Evolutionary conservation across 768 basidiomycete genomes (phyloP).

Genomic region (Tulasnella sp.): DNA sequence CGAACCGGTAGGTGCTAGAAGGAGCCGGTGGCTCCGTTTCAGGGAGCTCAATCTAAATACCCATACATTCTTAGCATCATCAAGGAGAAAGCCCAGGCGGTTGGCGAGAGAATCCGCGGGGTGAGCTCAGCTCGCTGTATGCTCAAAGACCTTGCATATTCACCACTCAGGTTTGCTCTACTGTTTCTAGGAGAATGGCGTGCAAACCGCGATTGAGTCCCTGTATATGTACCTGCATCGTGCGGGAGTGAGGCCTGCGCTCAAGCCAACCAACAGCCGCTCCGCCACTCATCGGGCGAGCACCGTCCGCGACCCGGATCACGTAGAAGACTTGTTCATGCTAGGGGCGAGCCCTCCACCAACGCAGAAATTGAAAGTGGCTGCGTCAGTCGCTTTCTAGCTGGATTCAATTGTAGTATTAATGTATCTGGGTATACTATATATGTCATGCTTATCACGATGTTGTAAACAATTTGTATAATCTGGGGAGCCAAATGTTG

Average conservation of each 20-base stretch:
- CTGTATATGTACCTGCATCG: slow-evolving; percentile 44
- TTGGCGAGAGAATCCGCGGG: slow-evolving; percentile 36
- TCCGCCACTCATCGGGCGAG: too few relatives aligned
- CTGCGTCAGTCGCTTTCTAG: too few relatives aligned
- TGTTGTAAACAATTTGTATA: too few relatives aligned
- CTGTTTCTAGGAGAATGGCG: slow-evolving; percentile 41
- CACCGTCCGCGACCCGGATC: too few relatives aligned
- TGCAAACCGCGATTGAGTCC: slow-evolving; percentile 42
- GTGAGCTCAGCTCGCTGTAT: slow-evolving; percentile 24
- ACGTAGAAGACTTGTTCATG: too few relatives aligned
- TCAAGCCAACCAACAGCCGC: neutral
- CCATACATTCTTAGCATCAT: slow-evolving; percentile 33
- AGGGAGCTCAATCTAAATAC: neutral
- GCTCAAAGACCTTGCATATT: too few relatives aligned
- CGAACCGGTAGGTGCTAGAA: slow-evolving; percentile 31
- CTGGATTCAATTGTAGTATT: too few relatives aligned
- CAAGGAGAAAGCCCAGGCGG: slow-evolving; percentile 46
- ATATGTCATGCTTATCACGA: too few relatives aligned
- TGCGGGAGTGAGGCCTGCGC: slow-evolving; percentile 22
- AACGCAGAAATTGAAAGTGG: too few relatives aligned
- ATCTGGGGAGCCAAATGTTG: too few relatives aligned
- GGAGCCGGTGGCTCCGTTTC: neutral
- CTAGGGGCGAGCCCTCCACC: too few relatives aligned
- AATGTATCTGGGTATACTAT: too few relatives aligned
- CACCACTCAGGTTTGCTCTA: neutral